phyloP scores from a whole-genome alignment of 495 filamentous ascomycete genomes.

The Podospora pseudocomata region DNA sequence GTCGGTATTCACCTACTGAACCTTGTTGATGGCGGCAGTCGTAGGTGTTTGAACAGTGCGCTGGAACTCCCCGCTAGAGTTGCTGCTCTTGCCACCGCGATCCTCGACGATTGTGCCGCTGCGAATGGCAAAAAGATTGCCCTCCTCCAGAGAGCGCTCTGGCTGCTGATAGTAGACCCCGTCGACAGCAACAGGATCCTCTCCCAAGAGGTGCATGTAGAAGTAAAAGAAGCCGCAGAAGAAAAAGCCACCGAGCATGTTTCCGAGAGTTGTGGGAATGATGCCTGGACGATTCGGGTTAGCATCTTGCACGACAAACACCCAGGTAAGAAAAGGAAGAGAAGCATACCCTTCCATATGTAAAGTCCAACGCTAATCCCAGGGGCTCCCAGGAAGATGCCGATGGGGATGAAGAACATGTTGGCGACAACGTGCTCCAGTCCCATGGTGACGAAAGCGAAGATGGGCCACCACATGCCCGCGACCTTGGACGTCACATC shows the following conservation, averaged over 20 bases:
- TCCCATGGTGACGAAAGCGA: conserved; percentile 56
- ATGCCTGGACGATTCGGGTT: conserved; percentile 32
- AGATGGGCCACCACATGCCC: conserved; percentile 63
- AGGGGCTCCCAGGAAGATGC: conserved; percentile 51
- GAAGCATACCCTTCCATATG: conserved; percentile 55
- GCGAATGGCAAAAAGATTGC: conserved; percentile 8
- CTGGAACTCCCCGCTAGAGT: conserved; percentile 9
- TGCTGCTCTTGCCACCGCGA: conserved; percentile 5
- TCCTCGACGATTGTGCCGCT: conserved; percentile 9
- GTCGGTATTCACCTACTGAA: background rate
- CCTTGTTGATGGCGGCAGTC: background rate
- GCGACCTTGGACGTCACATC: conserved; percentile 55
- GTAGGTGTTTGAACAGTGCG: background rate
- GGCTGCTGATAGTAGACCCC: conserved; percentile 19
- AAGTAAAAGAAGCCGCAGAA: conserved; percentile 52
- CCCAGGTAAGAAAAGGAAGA: background rate
- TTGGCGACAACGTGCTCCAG: conserved; percentile 64
- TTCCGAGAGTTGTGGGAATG: conserved; percentile 56
- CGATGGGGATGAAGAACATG: conserved; percentile 61
- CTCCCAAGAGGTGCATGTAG: conserved; percentile 46
- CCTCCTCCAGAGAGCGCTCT: conserved; percentile 9
- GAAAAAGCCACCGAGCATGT: conserved; percentile 53
- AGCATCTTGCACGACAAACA: background rate
- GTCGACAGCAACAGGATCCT: conserved; percentile 22
- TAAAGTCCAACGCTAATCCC: conserved; percentile 51